These are phyloP conservation scores for Bathelium albidoporum DNA, from an alignment of 495 filamentous ascomycete species.

Conservation along the genomic window DNA sequence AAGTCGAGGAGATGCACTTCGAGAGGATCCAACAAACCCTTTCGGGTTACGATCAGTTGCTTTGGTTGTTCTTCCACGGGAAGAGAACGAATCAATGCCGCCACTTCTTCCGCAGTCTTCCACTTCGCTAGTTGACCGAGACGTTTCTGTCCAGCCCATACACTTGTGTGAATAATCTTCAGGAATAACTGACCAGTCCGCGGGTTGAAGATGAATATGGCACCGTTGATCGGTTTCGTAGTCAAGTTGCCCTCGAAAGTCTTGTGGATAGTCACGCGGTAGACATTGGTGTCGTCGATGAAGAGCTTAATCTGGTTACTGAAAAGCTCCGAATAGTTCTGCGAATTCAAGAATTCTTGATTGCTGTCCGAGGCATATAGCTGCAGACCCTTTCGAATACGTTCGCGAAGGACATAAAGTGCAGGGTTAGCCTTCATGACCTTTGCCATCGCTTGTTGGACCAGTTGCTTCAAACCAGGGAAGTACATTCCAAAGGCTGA, in stretches of 20 bases:
- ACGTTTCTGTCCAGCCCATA: conserved; percentile 99
- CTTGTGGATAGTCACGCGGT: conserved; percentile 99
- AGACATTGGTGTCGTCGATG: conserved; percentile 99
- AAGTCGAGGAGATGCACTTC: conserved; percentile 98
- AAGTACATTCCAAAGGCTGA: conserved; percentile 98
- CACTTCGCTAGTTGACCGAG: conserved; percentile 96
- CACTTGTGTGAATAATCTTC: conserved; percentile 99
- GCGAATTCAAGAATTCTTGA: conserved; percentile 98
- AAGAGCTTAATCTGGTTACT: conserved; percentile 98
- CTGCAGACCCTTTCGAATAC: conserved; percentile 97
- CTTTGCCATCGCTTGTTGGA: conserved; percentile 99
- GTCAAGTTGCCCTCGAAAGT: conserved; percentile 99
- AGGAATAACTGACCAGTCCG: conserved; percentile 95
- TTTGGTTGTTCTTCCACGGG: conserved; percentile 98
- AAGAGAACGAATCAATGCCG: conserved; percentile 89
- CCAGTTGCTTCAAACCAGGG: conserved; percentile 89
- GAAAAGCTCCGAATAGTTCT: conserved; percentile 99
- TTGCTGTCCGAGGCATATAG: conserved; percentile 98
- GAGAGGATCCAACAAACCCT: conserved; percentile 92
- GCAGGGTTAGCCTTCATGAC: conserved; percentile 99
- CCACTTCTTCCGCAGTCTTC: conserved; percentile 99
- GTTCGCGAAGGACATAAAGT: conserved; percentile 90
- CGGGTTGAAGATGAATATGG: conserved; percentile 99
- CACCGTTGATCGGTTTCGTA: conserved; percentile 98
- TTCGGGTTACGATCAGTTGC: conserved; percentile 95